A percentile compares a stretch with the other conserved stretches of the same genome.
These are phyloP conservation scores for Morella rubra DNA, from an alignment of 306 rosid genomes.

Conservation along the genomic window DNA sequence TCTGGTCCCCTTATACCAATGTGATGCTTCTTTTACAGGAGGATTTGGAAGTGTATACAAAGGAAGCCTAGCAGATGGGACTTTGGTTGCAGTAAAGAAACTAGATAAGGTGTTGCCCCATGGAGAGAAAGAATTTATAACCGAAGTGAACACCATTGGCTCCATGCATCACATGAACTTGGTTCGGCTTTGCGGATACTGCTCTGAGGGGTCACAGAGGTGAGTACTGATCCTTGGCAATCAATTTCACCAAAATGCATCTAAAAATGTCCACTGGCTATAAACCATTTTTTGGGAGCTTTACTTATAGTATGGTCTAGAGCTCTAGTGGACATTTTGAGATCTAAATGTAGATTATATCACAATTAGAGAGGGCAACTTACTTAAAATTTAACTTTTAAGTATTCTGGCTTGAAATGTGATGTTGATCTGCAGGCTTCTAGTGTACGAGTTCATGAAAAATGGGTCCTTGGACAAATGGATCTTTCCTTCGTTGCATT, in stretches of 20 bases:
- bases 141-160: slow-evolving; percentile 95
- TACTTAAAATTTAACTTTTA: not conserved
- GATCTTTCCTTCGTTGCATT: slow-evolving; percentile 64
- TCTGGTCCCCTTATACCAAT: not conserved
- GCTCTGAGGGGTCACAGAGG: slow-evolving; percentile 83
- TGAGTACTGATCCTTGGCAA: slow-evolving; percentile 30
- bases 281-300: not conserved
- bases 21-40: slow-evolving; percentile 51
- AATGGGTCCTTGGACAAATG: slow-evolving; percentile 91
- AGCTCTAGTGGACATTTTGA: slow-evolving; percentile 11
- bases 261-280: not conserved
- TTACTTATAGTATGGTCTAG: not conserved
- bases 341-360: not conserved
- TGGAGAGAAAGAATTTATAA: slow-evolving; percentile 89
- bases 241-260: not conserved
- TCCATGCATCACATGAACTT: slow-evolving; percentile 98
- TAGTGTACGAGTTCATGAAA: slow-evolving; percentile 91
- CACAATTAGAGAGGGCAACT: not conserved
- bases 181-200: slow-evolving; percentile 86
- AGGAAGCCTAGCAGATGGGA: slow-evolving; percentile 89
- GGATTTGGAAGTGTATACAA: slow-evolving; percentile 96
- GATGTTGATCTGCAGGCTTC: slow-evolving; percentile 50
- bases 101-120: slow-evolving; percentile 91
- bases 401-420: slow-evolving; percentile 7
- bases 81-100: slow-evolving; percentile 83